Base-by-base conservation (phyloP, 2,329 filamentous ascomycete genomes). In the Cladophialophora chaetospira region DNA sequence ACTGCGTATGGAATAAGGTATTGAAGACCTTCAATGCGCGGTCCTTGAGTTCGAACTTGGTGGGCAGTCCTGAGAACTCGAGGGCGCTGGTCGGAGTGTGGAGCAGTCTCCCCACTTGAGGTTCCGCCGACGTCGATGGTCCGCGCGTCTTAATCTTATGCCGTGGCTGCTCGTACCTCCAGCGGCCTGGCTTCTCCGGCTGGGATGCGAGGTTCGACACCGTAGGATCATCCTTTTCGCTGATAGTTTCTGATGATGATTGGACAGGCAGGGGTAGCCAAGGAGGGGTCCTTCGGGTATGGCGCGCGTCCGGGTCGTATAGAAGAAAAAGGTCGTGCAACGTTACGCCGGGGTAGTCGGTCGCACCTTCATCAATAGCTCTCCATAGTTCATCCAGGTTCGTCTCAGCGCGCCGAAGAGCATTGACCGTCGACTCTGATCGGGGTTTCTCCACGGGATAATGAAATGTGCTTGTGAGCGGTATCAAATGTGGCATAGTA, bases 371-470 rank as follows among this genome's bases (percentile, higher is more conserved):
- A 51, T 78, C 75, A 23, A 75, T 53, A 0, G 51, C 64, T 1
- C 48, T 55, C 80, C 79, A 82, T 55, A 82, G 77, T 0, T 44
- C 53, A 61, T 82, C 79, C 3, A 84, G 70, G 21, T 74, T 71
- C 0, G 38, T 23, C 66, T 85, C 81, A 0, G 81, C 79, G 1
- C 40, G 60, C 5, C 75, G 72, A 67, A 84, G 71, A 0, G 66
- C 65, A 5, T 75, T 71, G 0, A 77, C 71, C n/a, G 73, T 82
- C 9, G 76, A 73, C 51, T 72, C 72, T 1, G 70, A 82, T 1
- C 73, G 73, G 6, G 72, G 75, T 60, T 79, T 81, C 1, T 77
- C 71, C 4, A 72, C 71, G 48, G 77, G 81, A 72, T 75, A 84
- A 38, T 59, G 56, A 68, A 83, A 82, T 51, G n/a, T 67, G 75